Conservation (phyloP, 2,329 filamentous ascomycete genomes). For the Fusarium sp. region DNA sequence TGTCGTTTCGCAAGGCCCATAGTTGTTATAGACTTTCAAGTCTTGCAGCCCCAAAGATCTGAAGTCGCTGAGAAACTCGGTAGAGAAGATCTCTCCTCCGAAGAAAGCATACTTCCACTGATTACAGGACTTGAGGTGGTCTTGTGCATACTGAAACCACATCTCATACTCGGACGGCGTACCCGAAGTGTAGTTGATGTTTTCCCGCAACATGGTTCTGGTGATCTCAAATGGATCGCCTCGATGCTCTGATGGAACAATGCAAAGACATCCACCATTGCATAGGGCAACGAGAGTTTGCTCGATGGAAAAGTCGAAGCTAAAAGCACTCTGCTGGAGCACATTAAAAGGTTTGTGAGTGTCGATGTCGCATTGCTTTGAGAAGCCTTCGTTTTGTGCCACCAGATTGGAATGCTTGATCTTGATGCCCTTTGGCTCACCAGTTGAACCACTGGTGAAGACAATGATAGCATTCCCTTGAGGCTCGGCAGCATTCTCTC, state of each 20-base stretch:
- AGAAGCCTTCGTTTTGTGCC: not conserved
- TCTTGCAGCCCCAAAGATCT: not conserved
- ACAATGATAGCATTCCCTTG: not conserved
- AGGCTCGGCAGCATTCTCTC: not conserved
- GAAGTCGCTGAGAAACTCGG: not conserved
- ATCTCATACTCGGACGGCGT: slow-evolving; percentile 1
- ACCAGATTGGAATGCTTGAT: not conserved
- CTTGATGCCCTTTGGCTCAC: not conserved
- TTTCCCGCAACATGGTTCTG: not conserved
- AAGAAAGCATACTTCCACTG: not conserved
- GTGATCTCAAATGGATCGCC: not conserved
- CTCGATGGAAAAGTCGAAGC: not conserved
- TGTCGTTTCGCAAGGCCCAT: not conserved
- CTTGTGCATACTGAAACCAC: not conserved
- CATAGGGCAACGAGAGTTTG: not conserved
- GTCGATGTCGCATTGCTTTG: not conserved
- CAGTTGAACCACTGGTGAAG: not conserved
- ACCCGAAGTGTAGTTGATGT: not conserved
- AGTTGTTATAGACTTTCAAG: not conserved
- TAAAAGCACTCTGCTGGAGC: not conserved
- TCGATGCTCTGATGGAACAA: not conserved
- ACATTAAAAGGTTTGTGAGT: not conserved
- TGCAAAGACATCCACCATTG: not conserved
- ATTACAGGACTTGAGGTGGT: not conserved
- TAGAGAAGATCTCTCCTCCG: not conserved